A percentile compares a stretch with the other conserved stretches of the same genome.
Conservation (phyloP, 139 green algal genomes). For the Ettlia oleoabundans region DNA sequence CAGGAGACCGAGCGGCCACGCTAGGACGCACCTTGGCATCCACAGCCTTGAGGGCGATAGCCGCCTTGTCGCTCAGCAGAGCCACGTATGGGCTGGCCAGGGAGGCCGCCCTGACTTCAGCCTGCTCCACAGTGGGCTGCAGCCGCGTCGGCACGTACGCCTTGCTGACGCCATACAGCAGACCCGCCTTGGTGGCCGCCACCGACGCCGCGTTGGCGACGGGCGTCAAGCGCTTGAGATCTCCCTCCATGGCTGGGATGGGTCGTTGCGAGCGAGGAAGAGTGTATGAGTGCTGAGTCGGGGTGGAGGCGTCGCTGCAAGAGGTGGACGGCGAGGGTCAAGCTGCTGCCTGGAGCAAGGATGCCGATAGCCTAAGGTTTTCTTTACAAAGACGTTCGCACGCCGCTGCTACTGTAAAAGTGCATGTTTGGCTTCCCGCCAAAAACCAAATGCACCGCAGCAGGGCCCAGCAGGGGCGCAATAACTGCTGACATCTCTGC, state of each 20-base stretch:
- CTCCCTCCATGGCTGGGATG: neutral
- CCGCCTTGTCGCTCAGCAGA: neutral
- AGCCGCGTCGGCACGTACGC: neutral
- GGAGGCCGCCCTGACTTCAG: neutral
- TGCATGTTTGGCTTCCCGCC: too few relatives aligned
- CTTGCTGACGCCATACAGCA: neutral
- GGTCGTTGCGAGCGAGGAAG: too few relatives aligned
- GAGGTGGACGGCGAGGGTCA: too few relatives aligned
- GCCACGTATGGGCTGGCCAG: neutral
- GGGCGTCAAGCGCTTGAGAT: slow-evolving; percentile 20
- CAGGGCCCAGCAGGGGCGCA: neutral
- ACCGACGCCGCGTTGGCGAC: neutral
- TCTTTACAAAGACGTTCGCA: too few relatives aligned
- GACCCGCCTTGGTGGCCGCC: neutral
- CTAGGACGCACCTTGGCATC: slow-evolving; percentile 3
- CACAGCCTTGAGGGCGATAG: neutral
- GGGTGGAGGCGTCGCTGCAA: too few relatives aligned
- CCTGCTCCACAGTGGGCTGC: neutral
- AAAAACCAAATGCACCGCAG: too few relatives aligned
- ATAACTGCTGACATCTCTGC: neutral
- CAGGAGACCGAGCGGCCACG: too few relatives aligned
- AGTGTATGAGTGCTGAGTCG: too few relatives aligned
- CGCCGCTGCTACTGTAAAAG: too few relatives aligned
- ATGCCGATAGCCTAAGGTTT: too few relatives aligned
- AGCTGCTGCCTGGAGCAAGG: too few relatives aligned